phyloP scores from a whole-genome alignment of 768 basidiomycete species.

The Ephemerocybe angulata region DNA sequence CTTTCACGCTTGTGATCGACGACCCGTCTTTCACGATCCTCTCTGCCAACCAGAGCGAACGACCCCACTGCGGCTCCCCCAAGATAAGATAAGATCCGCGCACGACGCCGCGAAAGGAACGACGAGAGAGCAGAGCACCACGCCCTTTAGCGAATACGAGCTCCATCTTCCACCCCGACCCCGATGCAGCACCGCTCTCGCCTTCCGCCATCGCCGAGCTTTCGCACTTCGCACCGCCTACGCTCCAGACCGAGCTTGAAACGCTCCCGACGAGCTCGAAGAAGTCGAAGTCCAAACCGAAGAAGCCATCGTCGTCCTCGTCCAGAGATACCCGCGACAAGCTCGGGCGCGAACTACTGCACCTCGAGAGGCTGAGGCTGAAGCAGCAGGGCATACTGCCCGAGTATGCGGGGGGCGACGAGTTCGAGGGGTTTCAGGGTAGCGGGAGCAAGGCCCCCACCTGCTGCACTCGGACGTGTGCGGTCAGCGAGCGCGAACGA shows the following conservation, averaged over 20 bases:
- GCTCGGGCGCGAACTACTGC: constrained; percentile 21
- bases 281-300: too few species aligned
- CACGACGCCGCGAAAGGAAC: constrained; percentile 3
- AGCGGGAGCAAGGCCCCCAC: constrained; percentile 27
- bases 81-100: too few species aligned
- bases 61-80: too few species aligned
- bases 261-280: too few species aligned
- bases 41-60: too few species aligned
- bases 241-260: too few species aligned
- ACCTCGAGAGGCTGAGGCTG: constrained; percentile 10
- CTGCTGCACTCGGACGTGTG: not conserved
- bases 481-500: too few species aligned
- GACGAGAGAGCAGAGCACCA: not conserved
- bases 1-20: too few species aligned
- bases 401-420: constrained; percentile 32
- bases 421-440: constrained; percentile 69
- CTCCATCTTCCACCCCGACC: constrained; percentile 51
- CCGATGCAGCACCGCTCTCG: constrained; percentile 67
- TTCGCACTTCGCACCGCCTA: too few species aligned
- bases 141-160: not conserved
- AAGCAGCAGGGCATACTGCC: constrained; percentile 14
- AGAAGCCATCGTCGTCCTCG: too few species aligned
- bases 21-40: too few species aligned
- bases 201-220: constrained; percentile 52
- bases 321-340: constrained; percentile 39